A percentile compares a stretch with the other conserved stretches of the same genome.
These are phyloP conservation scores for Penicillium crystallinum DNA, from an alignment of 495 filamentous ascomycete genomes.

Conservation along the genomic window DNA sequence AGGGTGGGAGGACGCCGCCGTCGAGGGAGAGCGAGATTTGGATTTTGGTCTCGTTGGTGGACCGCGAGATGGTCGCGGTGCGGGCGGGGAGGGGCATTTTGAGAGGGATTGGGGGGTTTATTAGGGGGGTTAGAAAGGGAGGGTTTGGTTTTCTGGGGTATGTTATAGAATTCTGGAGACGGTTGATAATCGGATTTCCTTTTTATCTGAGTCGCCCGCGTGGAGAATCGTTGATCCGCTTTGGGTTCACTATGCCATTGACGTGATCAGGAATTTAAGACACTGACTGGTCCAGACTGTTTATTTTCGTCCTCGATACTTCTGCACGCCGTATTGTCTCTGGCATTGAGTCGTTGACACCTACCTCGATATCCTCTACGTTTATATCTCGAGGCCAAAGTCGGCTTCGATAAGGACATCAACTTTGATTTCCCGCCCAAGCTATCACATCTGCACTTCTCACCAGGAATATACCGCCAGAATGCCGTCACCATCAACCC, in stretches of 20 bases:
- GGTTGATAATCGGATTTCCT: conserved; percentile 17
- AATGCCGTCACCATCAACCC: conserved; percentile 40
- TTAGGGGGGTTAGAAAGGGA: not conserved
- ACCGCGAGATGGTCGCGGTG: conserved; percentile 69
- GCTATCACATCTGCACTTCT: not conserved
- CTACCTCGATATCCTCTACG: no score
- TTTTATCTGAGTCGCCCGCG: conserved; percentile 18
- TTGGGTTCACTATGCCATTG: not conserved
- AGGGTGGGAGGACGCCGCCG: conserved; percentile 66
- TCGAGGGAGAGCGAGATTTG: conserved; percentile 86
- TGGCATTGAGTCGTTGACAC: no score
- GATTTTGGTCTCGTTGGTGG: conserved; percentile 97
- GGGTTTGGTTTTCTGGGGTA: not conserved
- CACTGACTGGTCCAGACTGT: conserved; percentile 24
- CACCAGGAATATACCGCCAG: not conserved
- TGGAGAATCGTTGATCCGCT: conserved; percentile 27
- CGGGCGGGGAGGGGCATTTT: conserved; percentile 46
- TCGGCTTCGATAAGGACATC: conserved; percentile 7
- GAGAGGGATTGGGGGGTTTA: conserved; percentile 10
- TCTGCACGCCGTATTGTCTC: no score
- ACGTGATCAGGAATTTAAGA: not conserved
- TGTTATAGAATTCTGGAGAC: no score
- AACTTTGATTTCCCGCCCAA: not conserved
- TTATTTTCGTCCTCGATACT: no score
- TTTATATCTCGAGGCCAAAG: conserved; percentile 3